Percentiles rank a stretch among this genome's conserved stretches.
phyloP scores from a whole-genome alignment of 2,329 filamentous ascomycete species.

The Eurotiales sp. region DNA sequence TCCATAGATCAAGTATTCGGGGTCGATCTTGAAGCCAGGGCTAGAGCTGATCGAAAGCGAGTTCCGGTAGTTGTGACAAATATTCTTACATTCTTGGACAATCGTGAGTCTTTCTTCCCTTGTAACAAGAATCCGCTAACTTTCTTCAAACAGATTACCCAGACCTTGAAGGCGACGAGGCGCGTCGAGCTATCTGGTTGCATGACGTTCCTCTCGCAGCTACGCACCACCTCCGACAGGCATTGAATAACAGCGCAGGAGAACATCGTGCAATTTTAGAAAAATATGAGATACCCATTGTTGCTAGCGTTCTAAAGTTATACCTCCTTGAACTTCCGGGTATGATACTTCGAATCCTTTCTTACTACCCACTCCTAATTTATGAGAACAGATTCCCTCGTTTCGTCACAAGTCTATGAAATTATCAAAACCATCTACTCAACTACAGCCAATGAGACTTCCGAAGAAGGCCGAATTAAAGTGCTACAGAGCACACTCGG shows the following conservation, averaged over 20 bases:
- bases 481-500: constrained; percentile 94
- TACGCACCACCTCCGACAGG: constrained; percentile 77
- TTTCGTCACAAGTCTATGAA: constrained; percentile 97
- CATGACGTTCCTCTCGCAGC: constrained; percentile 82
- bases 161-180: constrained; percentile 93
- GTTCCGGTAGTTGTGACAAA: constrained; percentile 90
- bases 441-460: constrained; percentile 70
- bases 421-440: constrained; percentile 97
- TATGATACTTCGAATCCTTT: constrained; percentile 42
- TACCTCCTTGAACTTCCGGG: constrained; percentile 93
- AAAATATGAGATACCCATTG: constrained; percentile 88
- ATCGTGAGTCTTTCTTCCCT: constrained; percentile 49
- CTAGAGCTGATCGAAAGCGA: constrained; percentile 88
- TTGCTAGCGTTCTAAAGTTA: constrained; percentile 87
- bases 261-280: constrained; percentile 72
- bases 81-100: constrained; percentile 89
- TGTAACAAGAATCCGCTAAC: too few species aligned
- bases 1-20: constrained; percentile 83
- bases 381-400: constrained; percentile 73
- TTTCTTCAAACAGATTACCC: constrained; percentile 64
- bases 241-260: constrained; percentile 81
- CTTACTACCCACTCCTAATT: constrained; percentile 8
- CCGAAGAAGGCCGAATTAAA: constrained; percentile 75
- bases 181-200: constrained; percentile 87
- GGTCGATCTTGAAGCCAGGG: constrained; percentile 92